A percentile compares a stretch with the other conserved stretches of the same genome.
Evolutionary conservation across 202 grass and related monocot species (phyloP).

Genomic region (Bolboschoenoplectus hybrid): DNA sequence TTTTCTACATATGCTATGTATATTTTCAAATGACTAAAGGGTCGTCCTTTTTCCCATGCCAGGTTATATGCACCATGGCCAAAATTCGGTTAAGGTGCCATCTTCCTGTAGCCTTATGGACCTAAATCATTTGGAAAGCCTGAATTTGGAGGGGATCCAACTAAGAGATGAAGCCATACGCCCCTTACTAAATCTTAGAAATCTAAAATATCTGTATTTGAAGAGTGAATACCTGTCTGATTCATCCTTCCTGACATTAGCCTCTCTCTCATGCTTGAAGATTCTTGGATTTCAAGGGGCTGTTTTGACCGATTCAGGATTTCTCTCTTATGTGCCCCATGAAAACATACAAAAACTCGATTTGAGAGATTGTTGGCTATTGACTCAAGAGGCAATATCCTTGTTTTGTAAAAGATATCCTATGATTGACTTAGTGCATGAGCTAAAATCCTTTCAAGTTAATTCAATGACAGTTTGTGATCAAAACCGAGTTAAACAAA

Average conservation of each 20-base stretch:
- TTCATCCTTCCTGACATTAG: constrained; percentile 54
- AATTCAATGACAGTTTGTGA: constrained; percentile 36
- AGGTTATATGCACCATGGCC: constrained; percentile 29
- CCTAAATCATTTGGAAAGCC: constrained; percentile 62
- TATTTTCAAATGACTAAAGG: constrained; percentile 14
- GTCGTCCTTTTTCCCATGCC: not conserved
- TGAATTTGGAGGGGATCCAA: constrained; percentile 70
- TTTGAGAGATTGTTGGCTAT: constrained; percentile 85
- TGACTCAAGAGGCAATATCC: constrained; percentile 54
- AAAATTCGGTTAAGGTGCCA: constrained; percentile 34
- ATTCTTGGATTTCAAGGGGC: constrained; percentile 74
- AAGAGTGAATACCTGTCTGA: constrained; percentile 86
- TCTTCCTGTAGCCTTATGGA: constrained; percentile 56
- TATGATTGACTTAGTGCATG: constrained; percentile 67
- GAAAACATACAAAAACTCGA: constrained; percentile 55
- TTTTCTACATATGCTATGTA: not conserved
- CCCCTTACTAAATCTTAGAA: constrained; percentile 54
- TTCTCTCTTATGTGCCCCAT: constrained; percentile 63
- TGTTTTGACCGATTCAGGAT: constrained; percentile 69
- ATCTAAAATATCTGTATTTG: constrained; percentile 69
- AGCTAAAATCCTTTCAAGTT: constrained; percentile 41
- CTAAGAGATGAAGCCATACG: constrained; percentile 63
- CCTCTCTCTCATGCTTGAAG: constrained; percentile 54
- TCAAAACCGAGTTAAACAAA: constrained; percentile 39
- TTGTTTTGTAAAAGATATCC: constrained; percentile 61